A percentile compares a stretch with the other conserved stretches of the same genome.
Evolutionary conservation across 345 rosid genomes (phyloP).

Genomic region (Jatropha curcas): DNA sequence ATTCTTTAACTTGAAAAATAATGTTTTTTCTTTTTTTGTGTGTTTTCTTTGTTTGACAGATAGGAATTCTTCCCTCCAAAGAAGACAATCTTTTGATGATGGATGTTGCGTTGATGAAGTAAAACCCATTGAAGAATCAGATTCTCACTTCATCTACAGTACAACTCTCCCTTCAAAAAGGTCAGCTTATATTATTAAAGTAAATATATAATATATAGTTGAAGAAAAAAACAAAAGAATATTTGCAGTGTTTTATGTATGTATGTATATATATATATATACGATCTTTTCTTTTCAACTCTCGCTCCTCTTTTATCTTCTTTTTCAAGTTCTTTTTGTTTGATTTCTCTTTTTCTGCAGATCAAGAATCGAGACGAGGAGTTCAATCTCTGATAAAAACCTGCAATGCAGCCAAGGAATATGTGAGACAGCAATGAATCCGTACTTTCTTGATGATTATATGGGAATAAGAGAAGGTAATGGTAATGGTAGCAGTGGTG

Average conservation of each 20-base stretch:
- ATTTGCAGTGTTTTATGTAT: constrained; percentile 22
- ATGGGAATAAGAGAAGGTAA: constrained; percentile 35
- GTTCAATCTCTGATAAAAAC: constrained; percentile 46
- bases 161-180: constrained; percentile 40
- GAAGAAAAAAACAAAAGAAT: constrained; percentile 37
- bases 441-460: constrained; percentile 42
- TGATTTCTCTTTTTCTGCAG: constrained; percentile 24
- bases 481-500: constrained; percentile 36
- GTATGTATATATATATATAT: too few species aligned
- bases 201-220: neutral
- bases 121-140: constrained; percentile 44
- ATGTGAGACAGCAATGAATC: constrained; percentile 35
- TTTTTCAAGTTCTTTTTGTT: constrained; percentile 23
- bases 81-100: constrained; percentile 44
- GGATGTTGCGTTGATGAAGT: constrained; percentile 36
- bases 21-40: neutral
- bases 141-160: constrained; percentile 35
- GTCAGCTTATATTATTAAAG: constrained; percentile 25
- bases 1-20: neutral
- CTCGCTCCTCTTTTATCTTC: constrained; percentile 10
- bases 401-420: constrained; percentile 52
- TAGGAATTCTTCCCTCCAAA: constrained; percentile 29
- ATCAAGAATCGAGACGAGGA: constrained; percentile 46
- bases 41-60: constrained; percentile 26
- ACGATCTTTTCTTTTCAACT: constrained; percentile 31